A percentile compares a stretch with the other conserved stretches of the same genome.
phyloP scores from a whole-genome alignment of 768 basidiomycete species.

The Rubroboletus satanas region DNA sequence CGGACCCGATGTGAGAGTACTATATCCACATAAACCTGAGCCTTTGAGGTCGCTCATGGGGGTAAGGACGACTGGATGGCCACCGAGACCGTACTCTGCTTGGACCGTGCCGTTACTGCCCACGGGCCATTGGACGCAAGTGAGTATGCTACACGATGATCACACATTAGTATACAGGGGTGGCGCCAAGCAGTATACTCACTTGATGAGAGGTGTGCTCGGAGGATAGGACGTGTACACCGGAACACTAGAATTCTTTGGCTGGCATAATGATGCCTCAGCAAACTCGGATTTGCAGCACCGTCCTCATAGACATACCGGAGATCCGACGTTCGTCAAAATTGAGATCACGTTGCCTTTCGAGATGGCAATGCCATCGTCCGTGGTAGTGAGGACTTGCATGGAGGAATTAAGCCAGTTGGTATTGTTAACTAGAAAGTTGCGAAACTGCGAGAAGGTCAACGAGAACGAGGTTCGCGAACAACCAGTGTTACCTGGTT shows the following conservation, averaged over 20 bases:
- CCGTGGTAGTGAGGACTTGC: constrained; percentile 48
- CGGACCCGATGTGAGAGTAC: not conserved
- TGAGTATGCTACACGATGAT: constrained; percentile 45
- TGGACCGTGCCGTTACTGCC: constrained; percentile 62
- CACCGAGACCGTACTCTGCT: constrained; percentile 61
- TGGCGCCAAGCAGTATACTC: constrained; percentile 30
- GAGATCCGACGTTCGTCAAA: constrained; percentile 70
- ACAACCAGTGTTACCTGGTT: constrained; percentile 43
- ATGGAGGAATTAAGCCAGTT: constrained; percentile 51
- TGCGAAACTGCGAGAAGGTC: constrained; percentile 48
- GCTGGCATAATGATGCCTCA: constrained; percentile 33
- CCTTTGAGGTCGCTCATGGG: constrained; percentile 35
- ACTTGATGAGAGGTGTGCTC: constrained; percentile 56
- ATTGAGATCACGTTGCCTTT: constrained; percentile 62
- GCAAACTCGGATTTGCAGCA: not conserved
- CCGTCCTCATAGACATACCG: constrained; percentile 36
- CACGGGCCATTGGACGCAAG: constrained; percentile 64
- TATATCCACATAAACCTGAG: constrained; percentile 38
- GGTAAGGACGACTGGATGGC: constrained; percentile 54
- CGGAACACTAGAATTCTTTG: constrained; percentile 52
- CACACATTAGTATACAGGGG: not conserved
- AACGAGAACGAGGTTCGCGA: not conserved
- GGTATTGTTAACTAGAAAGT: constrained; percentile 51
- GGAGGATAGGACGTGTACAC: constrained; percentile 53
- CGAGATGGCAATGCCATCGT: constrained; percentile 56